Evolutionary conservation across 179 eudicot species (phyloP).

Genomic region (Corrigiola litoralis): DNA sequence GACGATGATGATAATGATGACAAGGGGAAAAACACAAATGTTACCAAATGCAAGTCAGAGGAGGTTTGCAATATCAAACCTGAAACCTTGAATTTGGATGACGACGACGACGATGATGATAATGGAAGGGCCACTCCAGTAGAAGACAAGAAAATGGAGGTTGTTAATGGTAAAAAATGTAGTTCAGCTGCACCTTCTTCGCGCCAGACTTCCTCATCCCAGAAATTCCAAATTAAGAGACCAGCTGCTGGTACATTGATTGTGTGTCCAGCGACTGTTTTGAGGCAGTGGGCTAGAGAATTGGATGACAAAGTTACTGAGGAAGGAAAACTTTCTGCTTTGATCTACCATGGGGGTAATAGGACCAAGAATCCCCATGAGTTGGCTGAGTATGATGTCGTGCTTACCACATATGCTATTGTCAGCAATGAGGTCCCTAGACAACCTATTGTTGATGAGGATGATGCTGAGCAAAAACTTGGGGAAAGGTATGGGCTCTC

Average conservation of each 20-base stretch:
- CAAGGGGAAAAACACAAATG: constrained; percentile 14
- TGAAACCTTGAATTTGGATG: constrained; percentile 28
- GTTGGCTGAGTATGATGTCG: constrained; percentile 77
- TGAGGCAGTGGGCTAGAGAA: constrained; percentile 96
- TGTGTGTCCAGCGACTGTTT: constrained; percentile 96
- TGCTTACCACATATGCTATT: constrained; percentile 90
- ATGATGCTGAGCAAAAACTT: constrained; percentile 62
- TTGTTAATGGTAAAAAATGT: constrained; percentile 29
- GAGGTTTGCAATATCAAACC: constrained; percentile 11
- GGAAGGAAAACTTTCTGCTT: constrained; percentile 53
- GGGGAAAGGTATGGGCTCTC: constrained; percentile 62
- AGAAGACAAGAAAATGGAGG: constrained; percentile 31
- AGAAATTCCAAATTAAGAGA: no score
- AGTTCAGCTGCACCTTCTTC: constrained; percentile 44
- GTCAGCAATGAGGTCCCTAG: constrained; percentile 91
- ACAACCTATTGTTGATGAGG: constrained; percentile 79
- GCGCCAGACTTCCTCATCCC: constrained; percentile 31
- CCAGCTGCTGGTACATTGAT: constrained; percentile 93
- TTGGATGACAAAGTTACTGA: constrained; percentile 75
- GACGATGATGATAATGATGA: constrained; percentile 75
- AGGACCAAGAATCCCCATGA: constrained; percentile 75
- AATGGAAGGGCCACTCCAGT: constrained; percentile 27
- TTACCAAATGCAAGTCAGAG: constrained; percentile 10
- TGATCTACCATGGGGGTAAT: constrained; percentile 88
- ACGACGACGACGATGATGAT: constrained; percentile 29